Conservation (phyloP, 768 basidiomycete species). For the Megacollybia marginata region DNA sequence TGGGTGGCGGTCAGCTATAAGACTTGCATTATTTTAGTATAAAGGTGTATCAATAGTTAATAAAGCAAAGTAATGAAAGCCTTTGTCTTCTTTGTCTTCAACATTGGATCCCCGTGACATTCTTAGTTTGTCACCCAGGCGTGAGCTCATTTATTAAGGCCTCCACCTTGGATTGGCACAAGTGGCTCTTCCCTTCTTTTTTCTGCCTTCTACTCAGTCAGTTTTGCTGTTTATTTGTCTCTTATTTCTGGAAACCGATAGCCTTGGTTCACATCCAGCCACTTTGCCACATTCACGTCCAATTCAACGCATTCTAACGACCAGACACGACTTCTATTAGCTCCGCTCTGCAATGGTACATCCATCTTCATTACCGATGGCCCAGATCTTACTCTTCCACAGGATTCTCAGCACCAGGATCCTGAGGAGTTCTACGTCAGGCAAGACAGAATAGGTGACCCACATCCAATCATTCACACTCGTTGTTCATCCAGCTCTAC, state of each 20-base stretch:
- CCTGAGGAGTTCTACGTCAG: conserved; percentile 96
- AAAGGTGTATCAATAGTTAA: too few species aligned
- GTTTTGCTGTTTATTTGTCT: conserved; percentile 7
- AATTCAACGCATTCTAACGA: conserved; percentile 18
- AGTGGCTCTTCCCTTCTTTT: neutral
- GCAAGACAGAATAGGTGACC: conserved; percentile 89
- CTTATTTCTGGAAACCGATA: neutral
- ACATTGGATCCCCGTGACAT: too few species aligned
- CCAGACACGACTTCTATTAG: conserved; percentile 22
- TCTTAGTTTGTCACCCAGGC: too few species aligned
- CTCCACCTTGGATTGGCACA: neutral
- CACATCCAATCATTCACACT: conserved; percentile 13
- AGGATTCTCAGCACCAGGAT: conserved; percentile 74
- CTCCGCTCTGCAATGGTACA: conserved; percentile 22
- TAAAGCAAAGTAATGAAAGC: too few species aligned
- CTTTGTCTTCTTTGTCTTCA: too few species aligned
- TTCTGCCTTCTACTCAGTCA: neutral
- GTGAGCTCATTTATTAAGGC: neutral
- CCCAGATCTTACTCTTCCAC: conserved; percentile 16
- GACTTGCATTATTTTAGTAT: too few species aligned
- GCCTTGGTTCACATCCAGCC: neutral
- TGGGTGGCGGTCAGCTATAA: conserved; percentile 8
- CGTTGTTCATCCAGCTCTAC: conserved; percentile 6
- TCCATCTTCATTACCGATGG: conserved; percentile 9
- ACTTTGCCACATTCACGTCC: neutral